phyloP scores from a whole-genome alignment of 345 rosid species.

The Populus ilicifolia region DNA sequence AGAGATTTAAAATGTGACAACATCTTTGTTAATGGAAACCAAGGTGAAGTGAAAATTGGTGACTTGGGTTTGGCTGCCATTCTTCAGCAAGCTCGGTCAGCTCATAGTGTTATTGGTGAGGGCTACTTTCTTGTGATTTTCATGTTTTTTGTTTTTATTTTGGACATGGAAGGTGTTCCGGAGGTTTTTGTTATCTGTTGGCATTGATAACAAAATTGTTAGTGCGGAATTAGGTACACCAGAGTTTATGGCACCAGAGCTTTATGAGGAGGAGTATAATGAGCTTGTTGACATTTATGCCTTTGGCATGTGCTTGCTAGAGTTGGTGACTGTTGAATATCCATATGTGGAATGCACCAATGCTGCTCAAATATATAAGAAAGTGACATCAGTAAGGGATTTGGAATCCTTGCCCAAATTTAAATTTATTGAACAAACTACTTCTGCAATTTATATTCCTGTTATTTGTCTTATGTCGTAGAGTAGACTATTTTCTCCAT shows the following conservation, averaged over 20 bases:
- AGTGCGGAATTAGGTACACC: constrained; percentile 24
- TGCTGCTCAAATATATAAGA: constrained; percentile 39
- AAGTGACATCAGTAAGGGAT: constrained; percentile 30
- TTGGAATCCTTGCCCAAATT: background rate
- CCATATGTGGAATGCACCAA: constrained; percentile 31
- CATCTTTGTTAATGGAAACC: constrained; percentile 37
- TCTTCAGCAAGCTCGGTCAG: constrained; percentile 36
- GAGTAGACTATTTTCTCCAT: background rate
- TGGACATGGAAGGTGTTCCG: background rate
- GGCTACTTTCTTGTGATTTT: background rate
- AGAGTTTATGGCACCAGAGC: constrained; percentile 39
- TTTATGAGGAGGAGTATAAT: constrained; percentile 37
- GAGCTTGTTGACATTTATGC: constrained; percentile 39
- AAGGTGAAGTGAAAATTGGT: constrained; percentile 37
- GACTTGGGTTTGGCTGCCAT: constrained; percentile 36
- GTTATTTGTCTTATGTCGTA: background rate
- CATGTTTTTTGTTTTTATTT: background rate
- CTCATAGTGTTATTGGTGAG: constrained; percentile 39
- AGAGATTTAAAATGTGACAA: constrained; percentile 37
- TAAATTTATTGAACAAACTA: background rate
- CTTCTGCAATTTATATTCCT: background rate
- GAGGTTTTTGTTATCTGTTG: background rate
- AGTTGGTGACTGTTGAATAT: constrained; percentile 33
- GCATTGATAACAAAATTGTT: background rate
- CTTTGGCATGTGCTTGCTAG: constrained; percentile 39